These are phyloP conservation scores for Nakazawaea populi DNA, from an alignment of 805 yeast genomes.

Conservation along the genomic window DNA sequence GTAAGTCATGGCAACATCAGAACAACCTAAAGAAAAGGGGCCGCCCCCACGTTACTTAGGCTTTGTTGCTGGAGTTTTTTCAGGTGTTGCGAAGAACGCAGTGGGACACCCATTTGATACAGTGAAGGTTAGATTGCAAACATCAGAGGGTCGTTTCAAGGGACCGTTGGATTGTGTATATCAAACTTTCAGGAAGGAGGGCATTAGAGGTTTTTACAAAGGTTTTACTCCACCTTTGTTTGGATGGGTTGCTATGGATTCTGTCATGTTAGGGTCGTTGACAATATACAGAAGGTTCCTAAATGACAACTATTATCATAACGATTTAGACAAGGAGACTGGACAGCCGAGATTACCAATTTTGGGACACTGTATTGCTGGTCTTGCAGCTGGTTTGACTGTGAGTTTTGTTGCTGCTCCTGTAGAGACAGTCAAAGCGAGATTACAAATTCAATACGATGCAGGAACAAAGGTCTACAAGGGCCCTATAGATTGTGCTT, in stretches of 20 bases:
- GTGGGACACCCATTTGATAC: slow-evolving; percentile 96
- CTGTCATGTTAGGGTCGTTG: slow-evolving; percentile 82
- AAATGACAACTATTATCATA: slow-evolving; percentile 54
- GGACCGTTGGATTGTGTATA: slow-evolving; percentile 80
- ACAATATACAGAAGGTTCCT: slow-evolving; percentile 69
- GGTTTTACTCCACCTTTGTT: slow-evolving; percentile 91
- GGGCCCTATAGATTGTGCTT: slow-evolving; percentile 78
- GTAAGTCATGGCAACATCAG: not conserved
- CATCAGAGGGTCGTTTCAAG: slow-evolving; percentile 63
- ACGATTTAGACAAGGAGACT: slow-evolving; percentile 32
- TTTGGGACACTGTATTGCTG: slow-evolving; percentile 68
- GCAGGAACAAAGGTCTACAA: slow-evolving; percentile 57
- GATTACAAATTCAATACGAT: slow-evolving; percentile 87
- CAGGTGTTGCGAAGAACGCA: slow-evolving; percentile 80
- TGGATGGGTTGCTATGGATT: slow-evolving; percentile 94
- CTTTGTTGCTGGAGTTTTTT: slow-evolving; percentile 82
- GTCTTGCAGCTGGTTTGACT: slow-evolving; percentile 84
- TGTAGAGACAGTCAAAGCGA: slow-evolving; percentile 82
- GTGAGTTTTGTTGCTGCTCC: slow-evolving; percentile 96
- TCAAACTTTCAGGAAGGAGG: slow-evolving; percentile 71
- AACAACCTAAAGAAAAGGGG: slow-evolving; percentile 12
- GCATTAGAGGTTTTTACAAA: slow-evolving; percentile 72
- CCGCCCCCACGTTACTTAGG: slow-evolving; percentile 58
- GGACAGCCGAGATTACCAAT: slow-evolving; percentile 50
- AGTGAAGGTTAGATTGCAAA: slow-evolving; percentile 79